Conservation (phyloP, 805 yeast genomes). For the Candida awuae region DNA sequence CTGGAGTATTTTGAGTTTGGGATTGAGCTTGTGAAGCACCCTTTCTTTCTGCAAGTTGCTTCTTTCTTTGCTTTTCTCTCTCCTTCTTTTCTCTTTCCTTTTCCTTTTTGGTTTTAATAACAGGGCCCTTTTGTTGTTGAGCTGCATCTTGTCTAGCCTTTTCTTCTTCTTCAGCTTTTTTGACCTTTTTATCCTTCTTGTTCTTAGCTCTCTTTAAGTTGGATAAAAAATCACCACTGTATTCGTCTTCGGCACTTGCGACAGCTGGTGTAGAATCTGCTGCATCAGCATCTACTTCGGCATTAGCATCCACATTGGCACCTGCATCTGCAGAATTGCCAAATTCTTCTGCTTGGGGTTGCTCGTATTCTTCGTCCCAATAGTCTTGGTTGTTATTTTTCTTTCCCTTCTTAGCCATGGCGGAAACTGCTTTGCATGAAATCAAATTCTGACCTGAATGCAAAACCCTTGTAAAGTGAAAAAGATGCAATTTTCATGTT, state of each 20-base stretch:
- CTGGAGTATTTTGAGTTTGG: slow-evolving; percentile 15
- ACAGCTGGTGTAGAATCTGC: slow-evolving; percentile 22
- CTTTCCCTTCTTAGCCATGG: slow-evolving; percentile 38
- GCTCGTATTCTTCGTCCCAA: slow-evolving; percentile 72
- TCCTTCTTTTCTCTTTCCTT: slow-evolving; percentile 94
- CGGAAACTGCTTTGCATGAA: neutral
- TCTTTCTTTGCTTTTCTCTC: slow-evolving; percentile 82
- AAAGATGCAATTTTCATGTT: too few species aligned
- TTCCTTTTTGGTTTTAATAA: slow-evolving; percentile 84
- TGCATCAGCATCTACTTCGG: slow-evolving; percentile 21
- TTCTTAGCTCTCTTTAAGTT: slow-evolving; percentile 73
- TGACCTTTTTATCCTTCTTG: slow-evolving; percentile 64
- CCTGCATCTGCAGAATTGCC: slow-evolving; percentile 27
- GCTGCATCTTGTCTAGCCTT: slow-evolving; percentile 24
- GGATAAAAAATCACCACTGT: slow-evolving; percentile 67
- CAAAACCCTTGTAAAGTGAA: too few species aligned
- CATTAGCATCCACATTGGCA: slow-evolving; percentile 19
- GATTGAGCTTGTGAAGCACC: slow-evolving; percentile 45
- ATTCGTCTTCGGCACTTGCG: slow-evolving; percentile 35
- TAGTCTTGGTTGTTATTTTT: slow-evolving; percentile 59
- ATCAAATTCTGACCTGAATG: too few species aligned
- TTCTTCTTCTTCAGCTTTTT: slow-evolving; percentile 46
- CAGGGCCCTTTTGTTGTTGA: slow-evolving; percentile 41
- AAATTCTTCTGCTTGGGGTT: slow-evolving; percentile 46
- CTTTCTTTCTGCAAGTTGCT: slow-evolving; percentile 81